phyloP scores from a whole-genome alignment of 208 protist species.

The Tritrichomonas musculus region DNA sequence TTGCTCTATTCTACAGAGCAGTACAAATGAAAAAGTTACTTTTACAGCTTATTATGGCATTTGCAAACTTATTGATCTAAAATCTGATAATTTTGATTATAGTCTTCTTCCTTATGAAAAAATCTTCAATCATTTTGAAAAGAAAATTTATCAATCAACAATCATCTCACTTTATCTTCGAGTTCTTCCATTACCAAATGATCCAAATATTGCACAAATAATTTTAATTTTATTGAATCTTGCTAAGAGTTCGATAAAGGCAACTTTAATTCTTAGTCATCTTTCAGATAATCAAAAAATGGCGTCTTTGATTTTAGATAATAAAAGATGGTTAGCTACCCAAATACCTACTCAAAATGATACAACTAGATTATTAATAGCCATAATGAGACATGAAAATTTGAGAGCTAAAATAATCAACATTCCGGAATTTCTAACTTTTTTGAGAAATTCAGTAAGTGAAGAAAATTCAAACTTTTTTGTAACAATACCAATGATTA shows the following conservation, averaged over 20 bases:
- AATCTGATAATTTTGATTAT: background rate
- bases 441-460: background rate
- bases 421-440: background rate
- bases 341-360: background rate
- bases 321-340: background rate
- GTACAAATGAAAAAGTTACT: background rate
- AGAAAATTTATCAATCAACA: background rate
- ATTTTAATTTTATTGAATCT: background rate
- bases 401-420: background rate
- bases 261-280: background rate
- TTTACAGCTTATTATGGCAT: background rate
- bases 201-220: background rate
- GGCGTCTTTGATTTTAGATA: background rate
- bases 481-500: too few relatives aligned
- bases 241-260: background rate
- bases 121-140: background rate
- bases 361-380: background rate
- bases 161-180: background rate
- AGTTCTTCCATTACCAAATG: background rate
- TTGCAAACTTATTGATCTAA: background rate
- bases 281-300: background rate
- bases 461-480: too few relatives aligned
- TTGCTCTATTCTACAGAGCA: background rate
- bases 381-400: background rate
- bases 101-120: background rate